A percentile compares a stretch with the other conserved stretches of the same genome.
Conservation (phyloP, 1,139 yeast species). For the Debaryomyces sp. region DNA sequence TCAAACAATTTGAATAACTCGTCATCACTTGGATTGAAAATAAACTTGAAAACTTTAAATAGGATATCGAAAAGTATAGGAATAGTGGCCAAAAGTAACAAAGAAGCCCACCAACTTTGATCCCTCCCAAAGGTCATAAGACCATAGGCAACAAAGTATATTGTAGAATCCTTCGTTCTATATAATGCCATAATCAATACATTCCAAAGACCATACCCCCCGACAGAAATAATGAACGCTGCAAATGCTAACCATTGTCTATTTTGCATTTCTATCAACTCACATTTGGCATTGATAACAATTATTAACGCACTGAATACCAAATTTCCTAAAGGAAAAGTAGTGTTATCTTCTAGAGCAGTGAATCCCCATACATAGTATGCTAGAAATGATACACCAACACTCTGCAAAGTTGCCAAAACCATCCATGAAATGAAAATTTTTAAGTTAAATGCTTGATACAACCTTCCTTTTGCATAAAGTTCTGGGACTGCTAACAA, state of each 20-base stretch:
- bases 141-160: slow-evolving; percentile 75
- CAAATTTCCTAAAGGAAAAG: slow-evolving; percentile 81
- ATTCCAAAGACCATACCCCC: slow-evolving; percentile 91
- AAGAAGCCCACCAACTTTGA: slow-evolving; percentile 81
- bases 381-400: slow-evolving; percentile 67
- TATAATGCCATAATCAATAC: slow-evolving; percentile 72
- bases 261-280: slow-evolving; percentile 82
- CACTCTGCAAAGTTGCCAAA: slow-evolving; percentile 73
- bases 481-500: slow-evolving; percentile 90
- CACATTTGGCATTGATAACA: slow-evolving; percentile 76
- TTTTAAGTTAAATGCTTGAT: slow-evolving; percentile 71
- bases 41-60: slow-evolving; percentile 56
- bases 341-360: slow-evolving; percentile 68
- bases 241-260: slow-evolving; percentile 73
- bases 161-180: slow-evolving; percentile 56
- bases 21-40: slow-evolving; percentile 70
- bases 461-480: slow-evolving; percentile 74
- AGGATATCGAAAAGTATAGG: slow-evolving; percentile 70
- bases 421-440: slow-evolving; percentile 80
- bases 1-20: slow-evolving; percentile 81
- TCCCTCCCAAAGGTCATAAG: slow-evolving; percentile 78
- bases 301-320: slow-evolving; percentile 72
- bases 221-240: slow-evolving; percentile 70
- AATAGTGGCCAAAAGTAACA: slow-evolving; percentile 56
- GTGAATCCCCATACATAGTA: slow-evolving; percentile 70